A percentile compares a stretch with the other conserved stretches of the same genome.
These are phyloP conservation scores for Pichia sp. DNA, from an alignment of 1,139 yeast species.

Conservation along the genomic window DNA sequence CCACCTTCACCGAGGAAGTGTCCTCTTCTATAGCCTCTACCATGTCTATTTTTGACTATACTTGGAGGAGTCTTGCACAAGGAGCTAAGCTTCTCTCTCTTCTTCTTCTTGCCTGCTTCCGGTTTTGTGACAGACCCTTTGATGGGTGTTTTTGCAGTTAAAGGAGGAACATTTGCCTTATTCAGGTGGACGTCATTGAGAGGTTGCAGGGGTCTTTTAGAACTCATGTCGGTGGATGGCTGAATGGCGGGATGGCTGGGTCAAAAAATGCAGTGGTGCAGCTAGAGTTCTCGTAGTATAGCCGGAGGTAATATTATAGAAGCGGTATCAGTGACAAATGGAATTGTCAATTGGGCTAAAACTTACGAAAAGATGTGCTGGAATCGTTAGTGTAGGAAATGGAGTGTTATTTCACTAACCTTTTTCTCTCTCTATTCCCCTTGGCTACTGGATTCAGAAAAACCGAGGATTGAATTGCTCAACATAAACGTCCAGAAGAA, in stretches of 20 bases:
- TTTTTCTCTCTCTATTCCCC: neutral
- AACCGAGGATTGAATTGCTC: neutral
- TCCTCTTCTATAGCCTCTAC: slow-evolving; percentile 89
- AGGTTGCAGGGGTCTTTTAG: slow-evolving; percentile 33
- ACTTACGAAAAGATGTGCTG: neutral
- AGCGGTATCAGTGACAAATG: neutral
- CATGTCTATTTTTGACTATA: slow-evolving; percentile 78
- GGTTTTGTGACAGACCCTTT: slow-evolving; percentile 31
- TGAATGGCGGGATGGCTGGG: neutral
- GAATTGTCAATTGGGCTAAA: neutral
- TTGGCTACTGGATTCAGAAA: neutral
- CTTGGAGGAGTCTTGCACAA: slow-evolving; percentile 95
- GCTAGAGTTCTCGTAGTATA: neutral
- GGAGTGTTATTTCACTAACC: too few relatives aligned
- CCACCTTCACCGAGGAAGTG: slow-evolving; percentile 96
- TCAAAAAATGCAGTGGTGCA: neutral
- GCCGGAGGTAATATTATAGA: neutral
- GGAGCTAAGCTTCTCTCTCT: slow-evolving; percentile 81
- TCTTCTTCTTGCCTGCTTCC: slow-evolving; percentile 44
- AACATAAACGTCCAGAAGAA: neutral
- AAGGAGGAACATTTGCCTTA: slow-evolving; percentile 25
- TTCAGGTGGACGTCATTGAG: slow-evolving; percentile 32
- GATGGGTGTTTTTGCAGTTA: slow-evolving; percentile 29
- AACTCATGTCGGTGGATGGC: slow-evolving; percentile 11
- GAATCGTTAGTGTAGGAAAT: too few relatives aligned